Conservation (phyloP, 176 grass and related monocot species). For the Themeda triandra region DNA sequence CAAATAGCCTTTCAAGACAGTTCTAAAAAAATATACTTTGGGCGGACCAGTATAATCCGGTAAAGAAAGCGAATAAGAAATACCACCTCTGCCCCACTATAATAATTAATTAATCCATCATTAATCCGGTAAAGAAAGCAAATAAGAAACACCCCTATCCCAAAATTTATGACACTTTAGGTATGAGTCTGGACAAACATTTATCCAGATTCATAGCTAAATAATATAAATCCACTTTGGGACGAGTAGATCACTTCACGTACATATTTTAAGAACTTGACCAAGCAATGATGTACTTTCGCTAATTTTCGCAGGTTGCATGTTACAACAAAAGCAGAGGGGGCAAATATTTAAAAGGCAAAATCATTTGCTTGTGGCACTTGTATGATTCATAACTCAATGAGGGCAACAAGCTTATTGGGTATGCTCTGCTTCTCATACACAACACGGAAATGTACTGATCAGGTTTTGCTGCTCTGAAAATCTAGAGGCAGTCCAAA, state of each 20-base stretch:
- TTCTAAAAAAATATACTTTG: background rate
- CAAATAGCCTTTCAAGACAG: background rate
- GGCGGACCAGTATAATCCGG: background rate
- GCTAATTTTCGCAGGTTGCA: background rate
- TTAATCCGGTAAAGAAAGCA: too few relatives aligned
- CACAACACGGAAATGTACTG: constrained; percentile 40
- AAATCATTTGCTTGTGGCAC: constrained; percentile 40
- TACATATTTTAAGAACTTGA: too few relatives aligned
- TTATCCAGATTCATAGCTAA: too few relatives aligned
- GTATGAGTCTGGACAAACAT: too few relatives aligned
- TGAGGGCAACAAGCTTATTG: constrained; percentile 46
- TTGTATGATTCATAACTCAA: constrained; percentile 18
- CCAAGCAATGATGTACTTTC: background rate
- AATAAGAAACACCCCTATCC: too few relatives aligned
- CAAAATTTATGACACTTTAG: too few relatives aligned
- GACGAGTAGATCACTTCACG: too few relatives aligned
- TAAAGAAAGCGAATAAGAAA: background rate
- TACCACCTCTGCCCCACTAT: too few relatives aligned
- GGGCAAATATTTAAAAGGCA: background rate
- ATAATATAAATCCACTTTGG: too few relatives aligned
- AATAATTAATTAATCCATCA: too few relatives aligned
- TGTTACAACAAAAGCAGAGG: background rate
- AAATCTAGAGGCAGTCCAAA: constrained; percentile 48
- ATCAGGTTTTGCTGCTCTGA: constrained; percentile 53
- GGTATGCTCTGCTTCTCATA: constrained; percentile 50